Percentiles rank a stretch among this genome's conserved stretches.
Evolutionary conservation across 2,329 filamentous ascomycete species (phyloP).

Genomic region (Hyphodiscus sp.): DNA sequence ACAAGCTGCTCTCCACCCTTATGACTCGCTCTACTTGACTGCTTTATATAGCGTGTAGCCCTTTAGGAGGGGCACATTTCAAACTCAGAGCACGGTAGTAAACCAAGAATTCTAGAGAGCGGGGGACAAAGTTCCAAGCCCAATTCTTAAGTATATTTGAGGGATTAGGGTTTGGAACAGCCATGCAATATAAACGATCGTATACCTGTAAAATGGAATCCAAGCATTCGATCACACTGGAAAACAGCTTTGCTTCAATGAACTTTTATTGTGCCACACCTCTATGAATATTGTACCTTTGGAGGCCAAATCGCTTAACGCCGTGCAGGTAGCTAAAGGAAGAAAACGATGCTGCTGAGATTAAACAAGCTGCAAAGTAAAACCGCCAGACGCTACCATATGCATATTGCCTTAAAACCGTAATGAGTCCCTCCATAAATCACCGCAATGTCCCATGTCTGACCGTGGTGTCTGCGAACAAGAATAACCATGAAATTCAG

Average conservation of each 20-base stretch:
- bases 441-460: background rate
- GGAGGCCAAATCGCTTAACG: conserved; percentile 13
- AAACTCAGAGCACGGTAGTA: too few species aligned
- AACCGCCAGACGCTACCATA: background rate
- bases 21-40: too few species aligned
- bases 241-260: background rate
- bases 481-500: background rate
- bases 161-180: too few species aligned
- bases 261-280: background rate
- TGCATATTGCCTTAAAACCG: conserved; percentile 19
- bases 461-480: background rate
- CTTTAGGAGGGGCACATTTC: too few species aligned
- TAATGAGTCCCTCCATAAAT: background rate
- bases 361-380: conserved; percentile 2
- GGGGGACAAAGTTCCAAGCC: too few species aligned
- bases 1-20: too few species aligned
- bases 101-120: too few species aligned
- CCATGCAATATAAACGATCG: too few species aligned
- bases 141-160: too few species aligned
- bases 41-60: too few species aligned
- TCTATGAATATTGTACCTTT: background rate
- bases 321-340: conserved; percentile 11
- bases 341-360: conserved; percentile 4
- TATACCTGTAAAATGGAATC: too few species aligned
- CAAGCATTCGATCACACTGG: too few species aligned